phyloP scores from a whole-genome alignment of 2,329 filamentous ascomycete genomes.

The Trichoderma sp. region DNA sequence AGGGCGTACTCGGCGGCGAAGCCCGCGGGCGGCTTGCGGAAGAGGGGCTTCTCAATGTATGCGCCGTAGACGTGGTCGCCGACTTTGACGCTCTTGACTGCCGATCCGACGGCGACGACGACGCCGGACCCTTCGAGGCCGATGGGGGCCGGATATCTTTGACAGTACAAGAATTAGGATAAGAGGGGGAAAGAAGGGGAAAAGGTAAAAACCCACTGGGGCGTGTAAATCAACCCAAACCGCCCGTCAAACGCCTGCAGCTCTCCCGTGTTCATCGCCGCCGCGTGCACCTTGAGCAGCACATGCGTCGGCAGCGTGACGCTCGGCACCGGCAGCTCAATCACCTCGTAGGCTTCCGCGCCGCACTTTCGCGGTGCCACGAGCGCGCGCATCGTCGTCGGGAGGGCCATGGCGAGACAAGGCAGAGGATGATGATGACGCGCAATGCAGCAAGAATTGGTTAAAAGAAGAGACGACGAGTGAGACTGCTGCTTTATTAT shows the following conservation, averaged over 20 bases:
- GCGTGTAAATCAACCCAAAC: not conserved
- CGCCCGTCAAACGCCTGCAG: conserved; percentile 30
- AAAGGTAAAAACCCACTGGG: not conserved
- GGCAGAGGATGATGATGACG: not conserved
- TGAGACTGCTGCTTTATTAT: not conserved
- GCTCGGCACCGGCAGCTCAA: conserved; percentile 46
- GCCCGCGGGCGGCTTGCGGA: conserved; percentile 33
- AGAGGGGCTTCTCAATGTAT: conserved; percentile 42
- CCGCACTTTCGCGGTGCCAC: conserved; percentile 43
- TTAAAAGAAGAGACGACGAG: not conserved
- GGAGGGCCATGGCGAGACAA: conserved; percentile 35
- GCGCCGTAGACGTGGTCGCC: conserved; percentile 46
- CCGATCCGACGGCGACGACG: conserved; percentile 36
- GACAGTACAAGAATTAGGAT: not conserved
- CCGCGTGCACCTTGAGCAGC: conserved; percentile 45
- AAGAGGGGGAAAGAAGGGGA: conserved; percentile 24
- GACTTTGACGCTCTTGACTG: conserved; percentile 33
- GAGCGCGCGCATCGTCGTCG: conserved; percentile 48
- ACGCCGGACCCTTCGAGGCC: conserved; percentile 39
- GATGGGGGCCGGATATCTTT: conserved; percentile 32
- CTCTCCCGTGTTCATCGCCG: conserved; percentile 41
- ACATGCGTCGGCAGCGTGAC: conserved; percentile 48
- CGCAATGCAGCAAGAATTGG: not conserved
- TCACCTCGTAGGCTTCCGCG: conserved; percentile 44
- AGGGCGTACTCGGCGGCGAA: conserved; percentile 47